A percentile compares a stretch with the other conserved stretches of the same genome.
Evolutionary conservation across 768 basidiomycete genomes (phyloP).

Genomic region (Filobasidium wieringae): DNA sequence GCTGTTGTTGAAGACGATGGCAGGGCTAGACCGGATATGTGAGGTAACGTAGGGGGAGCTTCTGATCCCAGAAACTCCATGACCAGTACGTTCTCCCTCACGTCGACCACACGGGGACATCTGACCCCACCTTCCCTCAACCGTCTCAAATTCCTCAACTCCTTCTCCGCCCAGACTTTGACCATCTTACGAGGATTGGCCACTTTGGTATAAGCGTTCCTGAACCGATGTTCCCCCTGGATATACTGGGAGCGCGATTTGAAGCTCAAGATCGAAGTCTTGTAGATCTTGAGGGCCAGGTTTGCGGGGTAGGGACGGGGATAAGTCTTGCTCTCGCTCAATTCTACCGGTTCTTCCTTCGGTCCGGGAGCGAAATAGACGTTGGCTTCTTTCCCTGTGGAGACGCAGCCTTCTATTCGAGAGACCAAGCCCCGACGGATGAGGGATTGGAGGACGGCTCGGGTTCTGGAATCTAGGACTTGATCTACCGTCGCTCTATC

Average conservation of each 20-base stretch:
- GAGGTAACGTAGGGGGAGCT: neutral
- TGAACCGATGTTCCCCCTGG: slow-evolving; percentile 88
- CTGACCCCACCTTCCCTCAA: slow-evolving; percentile 68
- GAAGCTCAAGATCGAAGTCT: slow-evolving; percentile 94
- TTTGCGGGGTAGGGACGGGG: slow-evolving; percentile 41
- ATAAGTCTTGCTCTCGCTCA: slow-evolving; percentile 12
- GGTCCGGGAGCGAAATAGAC: slow-evolving; percentile 79
- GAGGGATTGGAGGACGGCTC: slow-evolving; percentile 91
- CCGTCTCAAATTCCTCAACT: slow-evolving; percentile 87
- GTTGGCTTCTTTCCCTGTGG: slow-evolving; percentile 98
- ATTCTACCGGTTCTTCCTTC: slow-evolving; percentile 23
- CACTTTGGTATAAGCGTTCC: slow-evolving; percentile 56
- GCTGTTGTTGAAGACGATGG: too few relatives aligned
- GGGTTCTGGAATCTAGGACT: slow-evolving; percentile 88
- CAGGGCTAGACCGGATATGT: neutral
- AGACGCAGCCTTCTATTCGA: slow-evolving; percentile 89
- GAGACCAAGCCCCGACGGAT: slow-evolving; percentile 76
- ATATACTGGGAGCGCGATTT: slow-evolving; percentile 97
- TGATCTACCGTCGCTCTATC: slow-evolving; percentile 96
- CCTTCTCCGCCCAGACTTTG: slow-evolving; percentile 96
- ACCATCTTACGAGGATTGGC: slow-evolving; percentile 98
- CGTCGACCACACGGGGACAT: slow-evolving; percentile 81
- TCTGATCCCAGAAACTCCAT: slow-evolving; percentile 85
- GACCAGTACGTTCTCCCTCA: slow-evolving; percentile 89
- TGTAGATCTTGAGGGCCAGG: slow-evolving; percentile 92